A percentile compares a stretch with the other conserved stretches of the same genome.
Conservation (phyloP, 345 rosid genomes). For the Populus deltoides region DNA sequence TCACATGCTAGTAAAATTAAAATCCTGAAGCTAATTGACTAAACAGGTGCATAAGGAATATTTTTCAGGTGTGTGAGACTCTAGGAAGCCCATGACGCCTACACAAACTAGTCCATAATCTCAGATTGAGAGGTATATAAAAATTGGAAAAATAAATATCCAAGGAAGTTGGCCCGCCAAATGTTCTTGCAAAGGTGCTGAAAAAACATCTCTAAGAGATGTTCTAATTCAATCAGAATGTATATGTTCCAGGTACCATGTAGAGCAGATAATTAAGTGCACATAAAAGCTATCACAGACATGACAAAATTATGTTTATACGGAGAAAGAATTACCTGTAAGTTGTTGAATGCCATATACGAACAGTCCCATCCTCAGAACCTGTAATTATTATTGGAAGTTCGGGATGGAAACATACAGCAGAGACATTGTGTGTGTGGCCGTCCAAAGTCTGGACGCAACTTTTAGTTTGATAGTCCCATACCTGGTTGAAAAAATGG, state of each 20-base stretch:
- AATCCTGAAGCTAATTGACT: neutral
- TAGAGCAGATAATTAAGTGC: neutral
- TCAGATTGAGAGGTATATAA: neutral
- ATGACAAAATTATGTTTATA: neutral
- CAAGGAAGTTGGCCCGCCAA: neutral
- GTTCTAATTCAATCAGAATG: neutral
- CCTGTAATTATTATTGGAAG: constrained; percentile 79
- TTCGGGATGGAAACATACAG: constrained; percentile 78
- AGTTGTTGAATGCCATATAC: constrained; percentile 80
- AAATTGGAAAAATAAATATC: neutral
- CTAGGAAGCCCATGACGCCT: neutral
- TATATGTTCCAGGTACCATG: neutral
- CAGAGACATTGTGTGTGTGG: constrained; percentile 86
- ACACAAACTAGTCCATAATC: neutral
- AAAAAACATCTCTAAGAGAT: neutral
- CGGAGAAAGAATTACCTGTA: constrained; percentile 46
- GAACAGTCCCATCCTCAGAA: constrained; percentile 83
- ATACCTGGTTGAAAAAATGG: constrained; percentile 47
- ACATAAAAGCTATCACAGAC: neutral
- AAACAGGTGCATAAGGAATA: neutral
- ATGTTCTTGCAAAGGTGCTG: neutral
- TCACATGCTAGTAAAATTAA: neutral
- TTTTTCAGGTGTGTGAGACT: neutral
- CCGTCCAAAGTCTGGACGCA: constrained; percentile 82
- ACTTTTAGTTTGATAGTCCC: constrained; percentile 80